Evolutionary conservation across 176 grass and related monocot species (phyloP).

Genomic region (Melocanna baccifera): DNA sequence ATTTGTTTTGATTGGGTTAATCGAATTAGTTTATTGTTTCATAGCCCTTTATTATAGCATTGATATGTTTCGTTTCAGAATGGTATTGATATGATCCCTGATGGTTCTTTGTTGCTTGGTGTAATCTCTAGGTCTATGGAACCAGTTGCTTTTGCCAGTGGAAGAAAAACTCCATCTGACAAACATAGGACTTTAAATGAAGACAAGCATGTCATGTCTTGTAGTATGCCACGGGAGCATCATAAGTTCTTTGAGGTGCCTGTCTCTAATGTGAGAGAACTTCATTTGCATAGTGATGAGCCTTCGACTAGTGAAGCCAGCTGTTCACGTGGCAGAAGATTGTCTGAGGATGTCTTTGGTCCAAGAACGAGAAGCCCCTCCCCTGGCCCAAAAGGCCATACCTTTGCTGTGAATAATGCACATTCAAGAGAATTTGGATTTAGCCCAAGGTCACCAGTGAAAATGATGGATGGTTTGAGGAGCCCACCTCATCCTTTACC

Average conservation of each 20-base stretch:
- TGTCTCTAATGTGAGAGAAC: slow-evolving; percentile 41
- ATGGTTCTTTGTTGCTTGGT: slow-evolving; percentile 18
- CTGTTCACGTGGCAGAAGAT: slow-evolving; percentile 39
- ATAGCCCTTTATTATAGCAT: neutral
- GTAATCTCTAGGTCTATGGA: slow-evolving; percentile 45
- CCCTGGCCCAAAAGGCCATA: slow-evolving; percentile 39
- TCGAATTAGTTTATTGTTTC: neutral
- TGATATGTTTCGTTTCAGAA: slow-evolving; percentile 24
- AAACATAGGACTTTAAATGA: slow-evolving; percentile 41
- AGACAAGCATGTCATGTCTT: slow-evolving; percentile 45
- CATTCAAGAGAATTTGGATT: slow-evolving; percentile 54
- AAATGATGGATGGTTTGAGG: slow-evolving; percentile 55
- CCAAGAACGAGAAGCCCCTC: slow-evolving; percentile 55
- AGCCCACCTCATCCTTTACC: slow-evolving; percentile 76
- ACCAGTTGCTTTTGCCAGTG: slow-evolving; percentile 38
- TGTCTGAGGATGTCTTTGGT: slow-evolving; percentile 57
- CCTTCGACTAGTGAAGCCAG: slow-evolving; percentile 43
- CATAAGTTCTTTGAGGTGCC: slow-evolving; percentile 41
- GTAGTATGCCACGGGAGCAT: slow-evolving; percentile 47
- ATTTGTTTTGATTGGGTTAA: slow-evolving; percentile 18
- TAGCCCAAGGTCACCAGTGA: slow-evolving; percentile 48
- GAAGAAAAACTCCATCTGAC: slow-evolving; percentile 39
- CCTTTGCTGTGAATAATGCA: slow-evolving; percentile 38
- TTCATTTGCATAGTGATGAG: slow-evolving; percentile 39
- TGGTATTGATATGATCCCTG: slow-evolving; percentile 1